Evolutionary conservation across 306 rosid species (phyloP).

Genomic region (Ammopiptanthus mongolicus): DNA sequence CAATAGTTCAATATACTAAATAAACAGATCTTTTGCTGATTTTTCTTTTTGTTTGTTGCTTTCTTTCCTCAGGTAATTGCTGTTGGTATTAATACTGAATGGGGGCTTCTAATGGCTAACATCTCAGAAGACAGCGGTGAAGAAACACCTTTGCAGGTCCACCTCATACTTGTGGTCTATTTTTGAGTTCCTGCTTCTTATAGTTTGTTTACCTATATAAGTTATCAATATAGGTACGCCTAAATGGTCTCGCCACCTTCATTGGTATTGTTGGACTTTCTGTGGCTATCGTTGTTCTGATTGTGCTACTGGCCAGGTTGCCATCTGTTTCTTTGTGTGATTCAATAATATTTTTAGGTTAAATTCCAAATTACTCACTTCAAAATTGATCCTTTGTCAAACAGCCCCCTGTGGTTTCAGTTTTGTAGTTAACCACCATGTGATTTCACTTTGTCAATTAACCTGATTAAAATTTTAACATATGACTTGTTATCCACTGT

Average conservation of each 20-base stretch:
- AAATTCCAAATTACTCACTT: not conserved
- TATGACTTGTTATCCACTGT: not conserved
- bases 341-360: not conserved
- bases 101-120: constrained; percentile 96
- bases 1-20: not conserved
- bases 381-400: not conserved
- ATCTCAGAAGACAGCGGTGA: constrained; percentile 90
- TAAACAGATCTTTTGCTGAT: not conserved
- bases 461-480: not conserved
- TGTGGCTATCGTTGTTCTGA: constrained; percentile 61
- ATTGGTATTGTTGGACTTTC: constrained; percentile 82
- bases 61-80: constrained; percentile 56
- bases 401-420: not conserved
- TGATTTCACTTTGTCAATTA: not conserved
- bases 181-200: not conserved
- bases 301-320: constrained; percentile 74
- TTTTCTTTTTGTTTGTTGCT: not conserved
- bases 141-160: constrained; percentile 96
- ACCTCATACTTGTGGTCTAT: not conserved
- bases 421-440: not conserved
- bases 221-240: constrained; percentile 58
- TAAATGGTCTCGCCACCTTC: constrained; percentile 88
- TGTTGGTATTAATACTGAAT: constrained; percentile 90
- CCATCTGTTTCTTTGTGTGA: not conserved
- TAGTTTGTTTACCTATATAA: constrained; percentile 4